phyloP scores from a whole-genome alignment of 2,329 filamentous ascomycete species.

The Monilinia aucupariae region DNA sequence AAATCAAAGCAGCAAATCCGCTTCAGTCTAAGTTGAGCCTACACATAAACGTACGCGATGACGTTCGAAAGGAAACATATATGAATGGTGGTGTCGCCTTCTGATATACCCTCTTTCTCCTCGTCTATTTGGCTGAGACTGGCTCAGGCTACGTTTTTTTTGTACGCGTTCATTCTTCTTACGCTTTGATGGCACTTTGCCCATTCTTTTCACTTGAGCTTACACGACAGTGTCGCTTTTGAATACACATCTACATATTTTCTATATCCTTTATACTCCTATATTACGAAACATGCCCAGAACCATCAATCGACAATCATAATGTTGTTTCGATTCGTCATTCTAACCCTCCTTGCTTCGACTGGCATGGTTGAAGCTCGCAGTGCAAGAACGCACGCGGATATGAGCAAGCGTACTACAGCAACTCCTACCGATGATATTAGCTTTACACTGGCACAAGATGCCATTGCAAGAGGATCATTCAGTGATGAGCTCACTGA shows the following conservation, averaged over 20 bases:
- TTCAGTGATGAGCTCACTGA: constrained; percentile 21
- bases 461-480: constrained; percentile 24
- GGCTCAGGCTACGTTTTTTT: constrained; percentile 6
- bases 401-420: constrained; percentile 6
- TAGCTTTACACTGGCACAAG: constrained; percentile 13
- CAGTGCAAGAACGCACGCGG: constrained; percentile 6
- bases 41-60: neutral
- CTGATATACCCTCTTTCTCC: neutral
- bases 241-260: neutral
- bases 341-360: constrained; percentile 19
- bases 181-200: constrained; percentile 15
- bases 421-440: neutral
- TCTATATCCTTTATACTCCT: neutral
- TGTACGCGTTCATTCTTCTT: constrained; percentile 3
- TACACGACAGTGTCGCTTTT: constrained; percentile 11
- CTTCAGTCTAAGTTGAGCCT: neutral
- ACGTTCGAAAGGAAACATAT: neutral
- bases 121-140: neutral
- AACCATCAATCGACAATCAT: constrained; percentile 4
- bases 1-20: neutral
- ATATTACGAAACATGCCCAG: neutral
- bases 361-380: constrained; percentile 16
- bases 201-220: constrained; percentile 2
- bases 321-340: constrained; percentile 19
- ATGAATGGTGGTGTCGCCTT: neutral